phyloP scores from a whole-genome alignment of 2,329 filamentous ascomycete species.

The Phyllosticta citriasiana region DNA sequence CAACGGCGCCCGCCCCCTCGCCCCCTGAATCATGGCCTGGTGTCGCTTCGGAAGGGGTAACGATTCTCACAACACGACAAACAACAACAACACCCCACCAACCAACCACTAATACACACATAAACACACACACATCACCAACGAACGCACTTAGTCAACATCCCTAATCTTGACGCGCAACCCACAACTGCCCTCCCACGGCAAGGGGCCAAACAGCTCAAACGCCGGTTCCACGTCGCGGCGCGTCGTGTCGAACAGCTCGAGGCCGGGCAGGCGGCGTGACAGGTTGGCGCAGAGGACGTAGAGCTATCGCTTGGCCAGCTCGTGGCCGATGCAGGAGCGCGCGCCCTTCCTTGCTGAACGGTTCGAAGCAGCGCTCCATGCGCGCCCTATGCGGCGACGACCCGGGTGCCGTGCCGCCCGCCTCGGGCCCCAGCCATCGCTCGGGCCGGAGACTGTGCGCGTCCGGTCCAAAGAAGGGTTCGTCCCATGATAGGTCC shows the following conservation, averaged over 20 bases:
- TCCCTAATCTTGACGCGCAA: not conserved
- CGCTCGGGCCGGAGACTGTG: conserved; percentile 14
- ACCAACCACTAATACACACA: no score
- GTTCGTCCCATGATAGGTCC: conserved; percentile 9
- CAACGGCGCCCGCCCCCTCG: not conserved
- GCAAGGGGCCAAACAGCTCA: not conserved
- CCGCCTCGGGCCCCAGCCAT: conserved; percentile 11
- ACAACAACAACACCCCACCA: no score
- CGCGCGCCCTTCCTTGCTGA: conserved; percentile 26
- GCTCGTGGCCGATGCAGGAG: conserved; percentile 30
- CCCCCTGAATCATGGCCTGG: not conserved
- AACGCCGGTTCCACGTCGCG: not conserved
- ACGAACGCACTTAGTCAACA: not conserved
- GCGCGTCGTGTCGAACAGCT: not conserved
- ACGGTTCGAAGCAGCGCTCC: conserved; percentile 27
- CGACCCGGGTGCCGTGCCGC: not conserved
- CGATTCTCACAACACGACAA: not conserved
- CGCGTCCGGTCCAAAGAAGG: conserved; percentile 13
- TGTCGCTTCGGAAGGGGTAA: not conserved
- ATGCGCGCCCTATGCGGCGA: conserved; percentile 10
- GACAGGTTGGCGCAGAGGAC: conserved; percentile 14
- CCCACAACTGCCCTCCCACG: not conserved
- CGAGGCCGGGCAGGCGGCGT: not conserved
- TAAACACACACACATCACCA: no score
- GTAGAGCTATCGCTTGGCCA: conserved; percentile 16